These are phyloP conservation scores for Lanzia echinophila DNA, from an alignment of 2,329 filamentous ascomycete species.

Conservation along the genomic window DNA sequence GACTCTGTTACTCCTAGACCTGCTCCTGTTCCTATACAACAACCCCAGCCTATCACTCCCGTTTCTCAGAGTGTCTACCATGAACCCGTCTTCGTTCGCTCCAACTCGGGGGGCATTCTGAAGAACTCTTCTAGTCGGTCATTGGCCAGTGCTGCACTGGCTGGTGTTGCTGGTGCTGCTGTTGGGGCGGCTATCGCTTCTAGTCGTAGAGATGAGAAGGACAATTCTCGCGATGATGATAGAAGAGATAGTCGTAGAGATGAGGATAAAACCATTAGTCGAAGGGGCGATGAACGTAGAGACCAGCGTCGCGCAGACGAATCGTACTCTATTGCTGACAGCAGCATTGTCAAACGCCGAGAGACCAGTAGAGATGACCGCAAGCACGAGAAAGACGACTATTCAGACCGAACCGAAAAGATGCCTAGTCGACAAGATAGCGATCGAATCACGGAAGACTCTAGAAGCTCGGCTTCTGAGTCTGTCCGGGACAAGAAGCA, in stretches of 20 bases:
- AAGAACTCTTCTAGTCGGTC: conserved; percentile 32
- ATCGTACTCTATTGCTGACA: conserved; percentile 9
- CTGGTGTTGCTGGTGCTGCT: conserved; percentile 43
- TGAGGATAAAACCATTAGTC: not conserved
- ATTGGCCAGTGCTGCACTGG: conserved; percentile 40
- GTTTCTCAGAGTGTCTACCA: conserved; percentile 61
- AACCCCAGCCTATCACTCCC: conserved; percentile 72
- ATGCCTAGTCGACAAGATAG: conserved; percentile 24
- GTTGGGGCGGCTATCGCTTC: conserved; percentile 42
- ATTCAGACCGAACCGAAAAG: conserved; percentile 20
- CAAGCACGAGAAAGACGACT: conserved; percentile 20
- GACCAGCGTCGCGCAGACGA: conserved; percentile 10
- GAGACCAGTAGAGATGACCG: conserved; percentile 17
- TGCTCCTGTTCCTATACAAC: conserved; percentile 65
- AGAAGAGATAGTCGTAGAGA: not conserved
- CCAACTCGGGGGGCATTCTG: conserved; percentile 21
- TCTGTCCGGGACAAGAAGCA: conserved; percentile 21
- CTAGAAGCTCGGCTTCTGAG: conserved; percentile 16
- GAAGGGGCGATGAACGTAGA: conserved; percentile 17
- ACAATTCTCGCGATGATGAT: conserved; percentile 19
- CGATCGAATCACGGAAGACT: conserved; percentile 17
- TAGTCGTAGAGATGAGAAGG: conserved; percentile 28
- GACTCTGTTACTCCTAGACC: conserved; percentile 42
- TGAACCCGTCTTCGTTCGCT: conserved; percentile 37
- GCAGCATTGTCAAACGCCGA: conserved; percentile 14